Base-by-base conservation (phyloP, 208 protist genomes). In the Lotmaria passim region DNA sequence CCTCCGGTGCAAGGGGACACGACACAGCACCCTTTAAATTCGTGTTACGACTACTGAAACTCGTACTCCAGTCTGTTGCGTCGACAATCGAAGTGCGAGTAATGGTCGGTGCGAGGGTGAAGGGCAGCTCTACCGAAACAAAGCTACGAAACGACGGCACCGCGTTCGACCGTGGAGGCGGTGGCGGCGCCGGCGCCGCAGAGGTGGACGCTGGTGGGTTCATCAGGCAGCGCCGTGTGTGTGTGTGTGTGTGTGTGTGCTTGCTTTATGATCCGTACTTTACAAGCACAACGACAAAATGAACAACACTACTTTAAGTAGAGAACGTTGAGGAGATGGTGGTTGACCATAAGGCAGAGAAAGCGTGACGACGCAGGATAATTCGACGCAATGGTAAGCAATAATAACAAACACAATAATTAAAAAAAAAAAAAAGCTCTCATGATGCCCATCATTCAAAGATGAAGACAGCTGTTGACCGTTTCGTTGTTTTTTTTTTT, bases 91-190 rank as follows among this genome's bases (percentile, higher is more conserved):
- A 46, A 1, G 34, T 47, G 28, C 51, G 23, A 8, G 30, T 38
- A 36, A 48, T 47, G 21, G 65, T 69, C 0, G 81, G 74, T 0
- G 74, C 43, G 28, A 78, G 61, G 6, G 85, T 56, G 53, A 95
- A 95, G 33, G 90, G 90, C 30, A 95, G 77, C 63, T 95, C 90
- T 14, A 93, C 73, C 2, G 79, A 75, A 24, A 90, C 73, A 66
- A 85, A 93, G 60, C 75, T 65, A 30, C 87, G 82, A 66, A 85
- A 78, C 8, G 53, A 11, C 38, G 84, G 77, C 53, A 69, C 33
- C 14, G 59, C 24, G 10, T 0, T 33, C 19, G 58, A 34, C 17
- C 43, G 56, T 31, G 28, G 33, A 11, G 55, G 21, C 5, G 12
- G 8, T 5, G 28, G 33, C 15, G 12, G 14, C 15, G n/a, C n/a